Evolutionary conservation across 495 filamentous ascomycete genomes (phyloP), one percentile per base, ranked within the genome.

Genomic region (Articulospora tetracladia): DNA sequence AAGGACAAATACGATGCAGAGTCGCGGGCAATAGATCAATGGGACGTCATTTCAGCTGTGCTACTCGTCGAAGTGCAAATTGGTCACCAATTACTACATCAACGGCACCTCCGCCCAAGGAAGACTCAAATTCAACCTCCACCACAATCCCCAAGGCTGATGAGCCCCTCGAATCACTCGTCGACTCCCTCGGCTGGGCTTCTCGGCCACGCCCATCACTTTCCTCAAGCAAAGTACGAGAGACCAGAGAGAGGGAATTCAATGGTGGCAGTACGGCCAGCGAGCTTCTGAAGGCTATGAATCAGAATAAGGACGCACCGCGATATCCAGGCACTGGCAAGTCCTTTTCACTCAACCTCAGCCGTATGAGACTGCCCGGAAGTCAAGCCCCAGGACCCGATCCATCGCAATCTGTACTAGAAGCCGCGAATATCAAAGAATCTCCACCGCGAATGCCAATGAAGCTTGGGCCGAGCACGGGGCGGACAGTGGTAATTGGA

Each of bases 401-500:
- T 32, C 30, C 30, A 6, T 6, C 30, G 4, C 30, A 32, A 32
- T 32, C 30, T 32, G 4, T 32, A 32, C 30, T 32, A 13, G 30
- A n/a, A 32, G 30, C 13, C 6, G 4, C 30, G 30, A 32, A 11
- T 7, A 44, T 44, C 3, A 7, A 7, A 44, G 39, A 44, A 44
- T 44, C 39, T 44, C 15, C 39, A 24, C 24, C 24, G 17, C 57
- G 62, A 11, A 41, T 71, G 20, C 53, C 66, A 4, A 55, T 84
- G 26, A 76, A 79, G 19, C 72, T 83, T 54, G 72, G 73, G 12
- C 80, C 83, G 0, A 73, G 74, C 36, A 77, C 77, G 4, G 90
- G 89, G 39, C 79, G 89, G 12, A 84, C 78, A 0, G 68, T 91
- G 1, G 55, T 74, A 20, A 74, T 92, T 25, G 65, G 72, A 30